Base-by-base conservation (phyloP, 1,284 basidiomycete genomes). In the Uromyces viciae-fabae region DNA sequence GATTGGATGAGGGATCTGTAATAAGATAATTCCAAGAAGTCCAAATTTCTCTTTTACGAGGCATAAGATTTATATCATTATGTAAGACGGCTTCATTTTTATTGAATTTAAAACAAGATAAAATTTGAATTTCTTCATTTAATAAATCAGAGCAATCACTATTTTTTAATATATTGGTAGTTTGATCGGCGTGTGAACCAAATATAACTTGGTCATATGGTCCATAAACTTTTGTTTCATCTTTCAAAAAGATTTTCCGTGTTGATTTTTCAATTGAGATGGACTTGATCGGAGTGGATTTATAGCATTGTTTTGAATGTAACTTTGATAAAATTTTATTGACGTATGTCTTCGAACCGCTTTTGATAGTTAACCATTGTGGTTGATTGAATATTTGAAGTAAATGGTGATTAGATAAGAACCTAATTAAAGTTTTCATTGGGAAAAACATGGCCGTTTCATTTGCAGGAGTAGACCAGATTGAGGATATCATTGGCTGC, bases 381-480 rank as follows among this genome's bases (percentile, higher is more conserved):
- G 92, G 92, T 82, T 92, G 92, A 0, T 91, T 91, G 0, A 89
- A 89, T 31, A 94, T 87, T 86, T 93, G 92, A 0, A 94, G 88
- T 0, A 93, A 87, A 84, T 92, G 91, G 83, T 94, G 92, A 84
- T 94, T 94, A 85, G 90, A 89, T 89, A 93, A 88, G 85, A 93
- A 93, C 82, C 91, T 89, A 62, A 92, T 90, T 83, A 93, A 86
- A 0, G 92, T 93, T 28, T 88, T 87, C 0, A 90, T 92, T 5
- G 92, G 92, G 84, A 94, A 93, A 81, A 92, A 90, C 58, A 91
- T 85, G 8, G 90, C 88, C 81, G 91, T 92, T 82, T 90, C 90
- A 83, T 91, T 90, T 4, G 92, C 91, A 0, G 92, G 91, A 0
- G 91, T 93, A 62, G 90, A 92, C 92, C 92, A 94, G 74, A 94